Percentiles rank a stretch among this genome's conserved stretches.
These are phyloP conservation scores for Dichotomopilus funicola DNA, from an alignment of 2,329 filamentous ascomycete species.

Conservation along the genomic window DNA sequence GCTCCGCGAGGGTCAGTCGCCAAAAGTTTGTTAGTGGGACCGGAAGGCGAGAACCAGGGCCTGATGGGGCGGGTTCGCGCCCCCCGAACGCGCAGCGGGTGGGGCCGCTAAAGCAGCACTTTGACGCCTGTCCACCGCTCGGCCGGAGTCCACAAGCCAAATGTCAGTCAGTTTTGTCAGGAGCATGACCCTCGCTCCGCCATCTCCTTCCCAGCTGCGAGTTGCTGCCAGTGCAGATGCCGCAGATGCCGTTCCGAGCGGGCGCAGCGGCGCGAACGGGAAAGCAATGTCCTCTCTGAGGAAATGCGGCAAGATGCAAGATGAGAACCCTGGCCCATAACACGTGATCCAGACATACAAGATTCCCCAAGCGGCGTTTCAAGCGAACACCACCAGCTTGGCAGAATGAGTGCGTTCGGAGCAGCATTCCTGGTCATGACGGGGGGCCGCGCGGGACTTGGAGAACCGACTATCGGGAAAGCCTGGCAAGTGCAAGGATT, in stretches of 20 bases:
- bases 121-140: neutral
- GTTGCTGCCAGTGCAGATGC: neutral
- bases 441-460: neutral
- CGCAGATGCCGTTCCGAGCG: slow-evolving; percentile 14
- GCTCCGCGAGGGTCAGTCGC: slow-evolving; percentile 20
- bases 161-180: slow-evolving; percentile 9
- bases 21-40: slow-evolving; percentile 10
- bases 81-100: slow-evolving; percentile 6
- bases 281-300: neutral
- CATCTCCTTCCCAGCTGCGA: slow-evolving; percentile 8
- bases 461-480: slow-evolving; percentile 13
- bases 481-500: slow-evolving; percentile 18
- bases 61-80: slow-evolving; percentile 6
- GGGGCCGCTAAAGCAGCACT: slow-evolving; percentile 7
- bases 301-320: neutral
- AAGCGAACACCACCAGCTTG: slow-evolving; percentile 6
- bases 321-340: too few species aligned
- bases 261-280: neutral
- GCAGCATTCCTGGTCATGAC: too few species aligned
- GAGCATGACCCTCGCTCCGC: slow-evolving; percentile 9
- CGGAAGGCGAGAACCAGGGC: slow-evolving; percentile 18
- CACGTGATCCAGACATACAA: too few species aligned
- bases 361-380: slow-evolving; percentile 12
- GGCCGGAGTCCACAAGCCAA: neutral
- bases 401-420: neutral